Evolutionary conservation across 75 land plant species (phyloP), one percentile per base, ranked within the genome.

Genomic region (Cupressus sempervirens): DNA sequence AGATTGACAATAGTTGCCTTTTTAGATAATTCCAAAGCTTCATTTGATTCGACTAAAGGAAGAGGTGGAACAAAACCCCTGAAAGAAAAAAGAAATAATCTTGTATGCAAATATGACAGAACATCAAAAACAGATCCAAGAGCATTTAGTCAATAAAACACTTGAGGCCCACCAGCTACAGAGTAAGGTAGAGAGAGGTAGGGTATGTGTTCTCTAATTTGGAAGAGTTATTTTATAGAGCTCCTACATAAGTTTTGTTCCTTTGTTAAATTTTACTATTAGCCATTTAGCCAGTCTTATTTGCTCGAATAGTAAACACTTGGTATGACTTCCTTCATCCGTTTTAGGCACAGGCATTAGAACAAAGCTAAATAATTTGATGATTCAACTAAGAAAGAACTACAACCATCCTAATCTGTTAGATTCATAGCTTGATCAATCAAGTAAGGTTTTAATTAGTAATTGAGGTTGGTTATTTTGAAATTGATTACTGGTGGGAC

Each of bases 401-500:
- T 95, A 95, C 91, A 93, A 94, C 86, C 98, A 95, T 91, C 99
- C 99, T 86, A 98, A 95, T 76, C 91, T 97, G 74, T 81, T 97
- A 80, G 88, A 86, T 35, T 88, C 95, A 41, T 89, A 90, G 1
- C 91, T 92, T 76, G 88, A 91, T 77, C 90, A 86, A 35, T 88
- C 91, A 40, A 76, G 99, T 97, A 92, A 83, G 92, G 84, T 4
- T 65, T 43, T 58, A 4, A 1, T 2, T 76, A 70, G 29, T 62
- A 65, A 14, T 67, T 18, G 52, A 41, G 58, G 12, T 52, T 35
- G 38, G 18, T 15, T 58, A 65, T 50, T 43, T n/a, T 32, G 36
- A 50, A 53, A 82, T 10, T 41, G 62, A 54, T 83, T 0, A n/a
- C n/a, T 45, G 11, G 29, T 41, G 11, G 11, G 81, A 53, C n/a